Base-by-base conservation (phyloP, 1,139 yeast genomes). In the Kurtzmaniella quercitrusa region DNA sequence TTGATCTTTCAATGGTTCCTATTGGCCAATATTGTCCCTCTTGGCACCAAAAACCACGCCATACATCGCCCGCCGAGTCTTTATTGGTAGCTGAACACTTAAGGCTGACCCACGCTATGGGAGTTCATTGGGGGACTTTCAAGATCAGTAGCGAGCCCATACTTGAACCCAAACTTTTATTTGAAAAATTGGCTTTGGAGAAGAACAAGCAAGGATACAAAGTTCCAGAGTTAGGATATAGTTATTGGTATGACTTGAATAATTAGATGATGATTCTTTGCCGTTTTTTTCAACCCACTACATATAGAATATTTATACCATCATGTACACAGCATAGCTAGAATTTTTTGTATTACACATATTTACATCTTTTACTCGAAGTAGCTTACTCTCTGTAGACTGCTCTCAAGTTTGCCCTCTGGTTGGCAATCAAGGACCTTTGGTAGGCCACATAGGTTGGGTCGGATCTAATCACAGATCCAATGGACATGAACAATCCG, bases 41-140 rank as follows among this genome's bases (percentile, higher is more conserved):
- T 51, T 89, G 96, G 96, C 97, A 90, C 56, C 91, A 91, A 55
- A 77, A 79, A 46, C 95, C 96, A 5, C 77, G 96, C 51, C 98
- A 91, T 57, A 86, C 85, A 38, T 82, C 84, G 38, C 97, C 98
- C 0, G 70, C 68, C 39, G 98, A 91, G 55, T 82, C 93, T 5
- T 52, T 87, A 2, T 68, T 77, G 49, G 82, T 90, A 3, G 82
- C 83, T 75, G 60, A 73, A 14, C 88, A 85, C 51, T 56, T 88
- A 44, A 66, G 74, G 2, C 81, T 87, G 3, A 63, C 72, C 44
- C 79, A 75, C 52, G 79, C 87, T 67, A 78, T 86, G 49, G 98
- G 98, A 1, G 87, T 91, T 27, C 98, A 91, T 62, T 91, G 96
- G 95, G 98, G 98, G 0, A 91, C 98, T 0, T 91, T 89, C 65